Base-by-base conservation (phyloP, 1,284 basidiomycete species). In the Phellopilus nigrolimitatus region DNA sequence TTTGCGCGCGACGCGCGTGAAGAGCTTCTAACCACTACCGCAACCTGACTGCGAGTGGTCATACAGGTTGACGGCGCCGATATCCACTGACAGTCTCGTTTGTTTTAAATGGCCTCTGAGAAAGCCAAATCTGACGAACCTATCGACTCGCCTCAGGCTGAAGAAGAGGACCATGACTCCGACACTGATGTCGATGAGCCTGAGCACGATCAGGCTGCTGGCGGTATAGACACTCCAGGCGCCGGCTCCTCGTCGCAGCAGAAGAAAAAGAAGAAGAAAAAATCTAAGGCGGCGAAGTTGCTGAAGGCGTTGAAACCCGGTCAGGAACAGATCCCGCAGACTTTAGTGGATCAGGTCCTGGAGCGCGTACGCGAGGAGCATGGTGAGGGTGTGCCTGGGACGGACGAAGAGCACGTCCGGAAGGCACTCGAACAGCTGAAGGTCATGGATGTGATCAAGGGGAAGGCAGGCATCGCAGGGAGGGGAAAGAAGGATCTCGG, bases 251-350 rank as follows among this genome's bases (percentile, higher is more conserved):
- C 66, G 5, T 64, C 64, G 15, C 59, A 62, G 43, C 78, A 76
- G 64, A 86, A 82, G 68, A 88, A 85, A 68, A 88, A 76, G 62
- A 81, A 88, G 69, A 89, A 87, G 70, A 87, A 85, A 66, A 79
- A 77, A 62, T 80, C 82, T 3, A 88, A 84, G 59, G 75, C 75
- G 5, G 63, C 73, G n/a, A 82, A 73, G 57, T 70, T 71, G 4
- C 62, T 84, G 17, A 72, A 72, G 59, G 68, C 75, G 21, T 59
- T 84, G 13, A 72, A 71, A 25, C 53, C 56, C 15, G 75, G 74
- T 13, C 72, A 74, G 58, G 71, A 77, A 38, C 71, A 78, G 30
- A 73, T 83, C 40, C 76, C 83, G 0, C 73, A 85, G 54, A 71
- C 74, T 47, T 62, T 83, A 10, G 78, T 86, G 9, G 72, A 84